Conservation (phyloP, 2,329 filamentous ascomycete species). For the Phaeosphaeriaceae sp. region DNA sequence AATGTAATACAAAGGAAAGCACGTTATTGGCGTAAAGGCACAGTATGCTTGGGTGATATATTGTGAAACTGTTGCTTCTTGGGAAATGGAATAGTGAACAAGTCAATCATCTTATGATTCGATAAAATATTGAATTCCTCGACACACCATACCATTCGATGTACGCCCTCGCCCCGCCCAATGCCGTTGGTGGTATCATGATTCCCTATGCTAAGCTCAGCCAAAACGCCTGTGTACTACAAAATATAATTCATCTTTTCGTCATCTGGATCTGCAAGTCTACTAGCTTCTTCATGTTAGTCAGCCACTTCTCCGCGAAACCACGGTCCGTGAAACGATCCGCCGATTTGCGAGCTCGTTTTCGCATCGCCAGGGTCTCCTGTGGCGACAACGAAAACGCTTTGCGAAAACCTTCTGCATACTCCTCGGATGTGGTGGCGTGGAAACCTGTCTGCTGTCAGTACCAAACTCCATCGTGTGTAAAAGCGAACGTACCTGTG, state of each 20-base stretch:
- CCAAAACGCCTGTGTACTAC: not conserved
- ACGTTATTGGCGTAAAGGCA: no score
- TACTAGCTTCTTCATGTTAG: conserved; percentile 76
- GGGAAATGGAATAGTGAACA: no score
- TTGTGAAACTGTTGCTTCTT: no score
- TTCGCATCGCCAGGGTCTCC: conserved; percentile 76
- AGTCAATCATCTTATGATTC: no score
- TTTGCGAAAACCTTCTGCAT: conserved; percentile 78
- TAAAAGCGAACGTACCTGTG: conserved; percentile 63
- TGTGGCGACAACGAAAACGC: conserved; percentile 69
- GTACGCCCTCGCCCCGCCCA: not conserved
- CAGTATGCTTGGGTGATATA: no score
- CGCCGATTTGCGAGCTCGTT: conserved; percentile 77
- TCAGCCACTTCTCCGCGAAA: conserved; percentile 80
- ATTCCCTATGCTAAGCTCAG: not conserved
- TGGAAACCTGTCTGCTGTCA: conserved; percentile 72
- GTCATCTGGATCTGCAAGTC: conserved; percentile 42
- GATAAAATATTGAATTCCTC: not conserved
- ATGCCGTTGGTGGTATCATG: conserved; percentile 5
- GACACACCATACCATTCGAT: not conserved
- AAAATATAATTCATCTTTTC: conserved; percentile 6
- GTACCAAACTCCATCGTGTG: not conserved
- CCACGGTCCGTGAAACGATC: conserved; percentile 86
- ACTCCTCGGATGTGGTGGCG: conserved; percentile 78
- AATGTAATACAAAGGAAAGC: no score